Evolutionary conservation across 192 early-diverging fungal species (phyloP), one percentile per base, ranked within the genome.

Genomic region (Backusella parvicylindrica): DNA sequence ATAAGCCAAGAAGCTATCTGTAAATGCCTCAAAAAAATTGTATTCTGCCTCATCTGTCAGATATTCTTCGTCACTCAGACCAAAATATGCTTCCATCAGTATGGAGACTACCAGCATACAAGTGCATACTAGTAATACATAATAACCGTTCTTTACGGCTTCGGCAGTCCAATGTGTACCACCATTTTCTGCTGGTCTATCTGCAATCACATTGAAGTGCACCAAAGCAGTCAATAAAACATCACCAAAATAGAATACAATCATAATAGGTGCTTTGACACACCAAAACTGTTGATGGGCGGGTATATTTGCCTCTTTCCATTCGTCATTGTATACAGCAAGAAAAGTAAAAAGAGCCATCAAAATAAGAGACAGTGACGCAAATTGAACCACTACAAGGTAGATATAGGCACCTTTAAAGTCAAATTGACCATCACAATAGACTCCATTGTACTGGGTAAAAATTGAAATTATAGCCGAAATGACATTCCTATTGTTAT

Each of bases 231-330:
- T 31, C 9, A 82, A 33, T 28, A 76, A 28, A 18, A 82, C 47
- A 68, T 76, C 77, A 6, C 77, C 81, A 66, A 82, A 66, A 47
- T 79, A 82, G 26, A 82, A 82, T 33, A 82, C 79, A 3, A 75
- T 70, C 81, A 79, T 79, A 21, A 82, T 82, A 0, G 81, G 81
- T 15, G 74, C 77, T 64, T 82, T 82, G 70, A 82, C 81, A 71
- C 81, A 82, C 81, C 81, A 82, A 16, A 53, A 71, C 70, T 56
- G 40, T 30, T 38, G 77, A 32, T 82, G 81, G 1, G 81, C 81
- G 0, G 56, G 38, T 13, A 76, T 75, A 3, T 31, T 23, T 21
- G 70, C 81, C 15, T 38, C 23, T 56, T 78, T 74, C 81, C 81
- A 82, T 75, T 82, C 74, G 12, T 74, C 65, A 33, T 63, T 9